A percentile compares a stretch with the other conserved stretches of the same genome.
Evolutionary conservation across 768 basidiomycete species (phyloP).

Genomic region (Russula emetica): DNA sequence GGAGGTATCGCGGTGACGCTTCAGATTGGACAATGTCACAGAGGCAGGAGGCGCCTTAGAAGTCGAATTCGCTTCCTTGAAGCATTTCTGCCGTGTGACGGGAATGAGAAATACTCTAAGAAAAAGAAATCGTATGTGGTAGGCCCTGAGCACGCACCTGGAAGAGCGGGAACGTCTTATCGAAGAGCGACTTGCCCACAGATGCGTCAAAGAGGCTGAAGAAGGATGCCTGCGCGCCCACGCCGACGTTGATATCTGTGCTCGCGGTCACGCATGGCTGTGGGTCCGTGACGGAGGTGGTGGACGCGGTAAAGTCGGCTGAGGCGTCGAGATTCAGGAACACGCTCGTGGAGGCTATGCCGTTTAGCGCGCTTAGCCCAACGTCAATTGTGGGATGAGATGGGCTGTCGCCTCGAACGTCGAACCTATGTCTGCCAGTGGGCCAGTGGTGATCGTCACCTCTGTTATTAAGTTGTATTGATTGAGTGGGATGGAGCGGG

Average conservation of each 20-base stretch:
- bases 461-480: background rate
- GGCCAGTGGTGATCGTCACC: background rate
- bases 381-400: constrained; percentile 41
- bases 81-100: background rate
- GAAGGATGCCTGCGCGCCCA: constrained; percentile 3
- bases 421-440: background rate
- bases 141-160: constrained; percentile 1
- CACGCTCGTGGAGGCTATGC: background rate
- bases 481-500: background rate
- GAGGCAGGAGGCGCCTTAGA: background rate
- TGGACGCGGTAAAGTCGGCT: background rate
- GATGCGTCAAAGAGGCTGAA: constrained; percentile 2
- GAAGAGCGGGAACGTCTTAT: background rate
- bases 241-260: constrained; percentile 4
- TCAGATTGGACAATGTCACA: background rate
- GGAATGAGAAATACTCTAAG: background rate
- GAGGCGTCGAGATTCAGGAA: constrained; percentile 20
- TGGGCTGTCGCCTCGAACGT: constrained; percentile 44
- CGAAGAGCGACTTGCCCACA: background rate
- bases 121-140: background rate
- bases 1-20: background rate
- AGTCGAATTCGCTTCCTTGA: too few relatives aligned
- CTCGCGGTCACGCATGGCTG: constrained; percentile 16
- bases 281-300: background rate
- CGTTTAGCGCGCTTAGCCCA: background rate